Evolutionary conservation across 129 eudicot genomes (phyloP), one percentile per base, ranked within the genome.

Genomic region (Lactuca sativa): DNA sequence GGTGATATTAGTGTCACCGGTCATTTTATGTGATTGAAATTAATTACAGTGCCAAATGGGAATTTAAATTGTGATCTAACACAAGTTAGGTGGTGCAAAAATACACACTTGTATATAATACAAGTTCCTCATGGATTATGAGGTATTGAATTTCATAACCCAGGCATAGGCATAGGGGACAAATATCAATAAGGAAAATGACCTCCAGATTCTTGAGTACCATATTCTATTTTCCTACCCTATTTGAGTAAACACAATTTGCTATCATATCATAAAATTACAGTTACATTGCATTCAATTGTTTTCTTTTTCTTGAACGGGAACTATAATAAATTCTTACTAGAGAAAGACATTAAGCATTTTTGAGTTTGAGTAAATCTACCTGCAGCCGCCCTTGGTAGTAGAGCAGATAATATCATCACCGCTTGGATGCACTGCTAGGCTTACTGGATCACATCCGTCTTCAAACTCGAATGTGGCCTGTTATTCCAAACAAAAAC

Each of bases 401-500:
- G 91, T 90, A 47, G 91, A 82, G 59, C 89, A 84, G 56, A 90
- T 73, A 12, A 95, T 21, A 44, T 78, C 81, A 38, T 95, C 99
- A 31, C 99, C 96, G 74, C 88, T 86, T 3, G 99, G 99, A 74
- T 90, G 99, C 64, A 85, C 98, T 53, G 91, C 91, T 63, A 95
- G 72, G 56, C 77, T 83, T 38, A 87, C 81, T 7, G 96, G 89
- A 59, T 84, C 81, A 65, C 82, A 80, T 18, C 93, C 99, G 7
- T 85, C 91, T 70, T 83, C 91, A 74, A 95, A 82, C 53, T 70
- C 89, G 62, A 75, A 74, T 52, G 71, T 78, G 8, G 62, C 86
- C 97, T 95, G 60, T 5, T 63, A 69, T 57, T 34, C 47, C 77
- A 75, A 32, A 16, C 67, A 72, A 64, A 13, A 9, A 37, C 40